These are phyloP conservation scores for Zymoseptoria pseudotritici DNA, from an alignment of 2,329 filamentous ascomycete genomes.

Conservation along the genomic window DNA sequence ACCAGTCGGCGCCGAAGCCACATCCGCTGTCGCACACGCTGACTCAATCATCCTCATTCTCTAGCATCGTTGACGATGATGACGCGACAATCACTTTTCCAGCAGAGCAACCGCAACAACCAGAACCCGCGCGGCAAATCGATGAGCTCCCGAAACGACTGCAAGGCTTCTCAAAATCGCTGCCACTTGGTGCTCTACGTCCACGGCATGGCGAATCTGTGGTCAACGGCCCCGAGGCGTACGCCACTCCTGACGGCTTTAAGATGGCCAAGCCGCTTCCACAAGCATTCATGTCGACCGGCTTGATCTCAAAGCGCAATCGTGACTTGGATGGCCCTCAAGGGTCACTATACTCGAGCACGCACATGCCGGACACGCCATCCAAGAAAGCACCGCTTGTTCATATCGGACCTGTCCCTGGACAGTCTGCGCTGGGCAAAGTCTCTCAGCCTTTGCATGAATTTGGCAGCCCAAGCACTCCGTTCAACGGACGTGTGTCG, in stretches of 20 bases:
- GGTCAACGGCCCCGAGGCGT: conserved; percentile 36
- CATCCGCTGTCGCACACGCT: conserved; percentile 83
- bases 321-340: conserved; percentile 61
- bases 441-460: conserved; percentile 60
- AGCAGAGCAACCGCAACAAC: background rate
- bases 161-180: conserved; percentile 63
- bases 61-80: conserved; percentile 51
- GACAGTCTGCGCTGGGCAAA: conserved; percentile 51
- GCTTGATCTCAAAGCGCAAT: conserved; percentile 90
- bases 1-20: conserved; percentile 41
- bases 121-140: conserved; percentile 2
- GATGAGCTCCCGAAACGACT: conserved; percentile 47
- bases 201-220: conserved; percentile 42
- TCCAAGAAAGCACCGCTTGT: conserved; percentile 81
- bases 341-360: conserved; percentile 45
- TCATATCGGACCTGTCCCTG: conserved; percentile 51
- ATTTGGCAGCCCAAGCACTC: conserved; percentile 73
- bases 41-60: conserved; percentile 78
- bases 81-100: background rate
- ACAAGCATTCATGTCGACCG: conserved; percentile 87
- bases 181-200: conserved; percentile 59
- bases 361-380: conserved; percentile 84
- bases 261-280: conserved; percentile 70
- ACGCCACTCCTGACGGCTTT: conserved; percentile 70
- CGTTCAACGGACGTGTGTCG: conserved; percentile 60